Evolutionary conservation across 345 rosid genomes (phyloP).

Genomic region (Erodium maritimum): DNA sequence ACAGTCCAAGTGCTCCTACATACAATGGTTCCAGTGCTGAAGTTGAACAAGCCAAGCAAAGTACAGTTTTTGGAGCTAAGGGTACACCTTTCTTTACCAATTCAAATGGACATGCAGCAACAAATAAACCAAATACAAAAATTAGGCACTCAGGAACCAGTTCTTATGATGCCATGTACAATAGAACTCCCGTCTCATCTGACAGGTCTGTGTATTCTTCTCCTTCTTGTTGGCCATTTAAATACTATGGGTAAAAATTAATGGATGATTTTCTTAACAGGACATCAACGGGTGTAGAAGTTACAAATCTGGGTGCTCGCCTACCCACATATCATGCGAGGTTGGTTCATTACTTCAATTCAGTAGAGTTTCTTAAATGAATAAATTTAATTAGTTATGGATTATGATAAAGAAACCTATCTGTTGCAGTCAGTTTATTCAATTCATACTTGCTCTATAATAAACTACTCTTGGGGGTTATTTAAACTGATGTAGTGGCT

Average conservation of each 20-base stretch:
- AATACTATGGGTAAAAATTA: not conserved
- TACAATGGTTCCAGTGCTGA: conserved; percentile 42
- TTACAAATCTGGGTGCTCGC: conserved; percentile 44
- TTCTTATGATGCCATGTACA: not conserved
- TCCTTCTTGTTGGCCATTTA: not conserved
- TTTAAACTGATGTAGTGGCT: conserved; percentile 42
- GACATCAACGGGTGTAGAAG: conserved; percentile 34
- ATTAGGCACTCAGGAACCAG: conserved; percentile 9
- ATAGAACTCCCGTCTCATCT: not conserved
- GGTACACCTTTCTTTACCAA: conserved; percentile 6
- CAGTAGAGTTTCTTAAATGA: no score
- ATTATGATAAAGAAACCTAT: not conserved
- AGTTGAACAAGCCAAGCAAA: conserved; percentile 26
- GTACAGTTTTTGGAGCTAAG: conserved; percentile 15
- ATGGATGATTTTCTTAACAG: conserved; percentile 20
- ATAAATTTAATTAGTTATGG: not conserved
- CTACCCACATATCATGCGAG: conserved; percentile 90
- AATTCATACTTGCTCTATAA: conserved; percentile 3
- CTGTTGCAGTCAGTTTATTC: not conserved
- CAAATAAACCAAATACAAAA: conserved; percentile 17
- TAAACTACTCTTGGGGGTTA: conserved; percentile 6
- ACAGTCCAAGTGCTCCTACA: conserved; percentile 88
- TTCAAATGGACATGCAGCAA: conserved; percentile 16
- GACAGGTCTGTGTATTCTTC: not conserved
- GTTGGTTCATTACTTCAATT: conserved; percentile 15